phyloP scores from a whole-genome alignment of 164 flowering plant genomes.

The Stephania cephalantha region DNA sequence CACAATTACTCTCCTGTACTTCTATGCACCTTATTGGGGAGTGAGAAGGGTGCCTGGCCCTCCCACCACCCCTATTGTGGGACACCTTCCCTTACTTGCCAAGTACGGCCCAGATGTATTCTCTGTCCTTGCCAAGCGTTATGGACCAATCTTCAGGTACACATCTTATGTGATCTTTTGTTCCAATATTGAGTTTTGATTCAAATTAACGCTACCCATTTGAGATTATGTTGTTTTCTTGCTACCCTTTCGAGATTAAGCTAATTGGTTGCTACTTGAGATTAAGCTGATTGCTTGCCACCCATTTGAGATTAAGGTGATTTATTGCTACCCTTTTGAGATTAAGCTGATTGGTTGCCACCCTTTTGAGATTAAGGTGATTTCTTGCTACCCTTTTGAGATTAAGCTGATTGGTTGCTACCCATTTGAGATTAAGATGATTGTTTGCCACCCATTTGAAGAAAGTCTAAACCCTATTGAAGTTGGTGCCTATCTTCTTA shows the following conservation, averaged over 20 bases:
- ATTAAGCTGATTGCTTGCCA: too few species aligned
- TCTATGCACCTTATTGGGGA: slow-evolving; percentile 73
- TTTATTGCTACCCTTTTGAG: too few species aligned
- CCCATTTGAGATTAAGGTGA: too few species aligned
- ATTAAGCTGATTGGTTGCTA: too few species aligned
- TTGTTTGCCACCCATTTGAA: background rate
- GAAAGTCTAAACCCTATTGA: background rate
- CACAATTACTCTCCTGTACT: slow-evolving; percentile 35
- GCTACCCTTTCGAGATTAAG: too few species aligned
- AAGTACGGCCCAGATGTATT: slow-evolving; percentile 88
- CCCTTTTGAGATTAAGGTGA: background rate
- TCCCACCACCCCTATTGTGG: slow-evolving; percentile 62
- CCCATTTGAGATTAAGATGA: background rate
- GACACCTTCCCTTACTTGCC: slow-evolving; percentile 85
- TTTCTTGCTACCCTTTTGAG: too few species aligned
- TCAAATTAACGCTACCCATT: too few species aligned
- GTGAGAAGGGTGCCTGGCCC: slow-evolving; percentile 92
- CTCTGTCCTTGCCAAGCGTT: slow-evolving; percentile 55
- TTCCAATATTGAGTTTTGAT: background rate
- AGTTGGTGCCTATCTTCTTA: background rate
- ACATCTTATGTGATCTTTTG: background rate
- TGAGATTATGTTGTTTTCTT: too few species aligned
- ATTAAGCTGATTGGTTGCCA: too few species aligned
- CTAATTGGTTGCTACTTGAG: too few species aligned
- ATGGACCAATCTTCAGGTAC: slow-evolving; percentile 90